Conservation (phyloP, 139 green algal species). For the Nannochloris sp. region DNA sequence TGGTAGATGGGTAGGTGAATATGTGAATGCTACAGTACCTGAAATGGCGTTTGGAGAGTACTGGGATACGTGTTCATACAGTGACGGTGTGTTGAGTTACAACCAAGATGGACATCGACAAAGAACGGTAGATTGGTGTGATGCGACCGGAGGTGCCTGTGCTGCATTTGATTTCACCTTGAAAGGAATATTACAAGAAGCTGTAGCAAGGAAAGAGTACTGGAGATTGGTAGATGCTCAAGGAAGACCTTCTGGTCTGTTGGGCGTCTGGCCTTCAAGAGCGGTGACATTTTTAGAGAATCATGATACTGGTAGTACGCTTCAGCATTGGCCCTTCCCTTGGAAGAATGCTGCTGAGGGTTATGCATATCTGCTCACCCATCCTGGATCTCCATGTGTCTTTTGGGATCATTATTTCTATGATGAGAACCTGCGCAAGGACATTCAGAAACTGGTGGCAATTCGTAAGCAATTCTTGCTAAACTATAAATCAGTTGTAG, state of each 20-base stretch:
- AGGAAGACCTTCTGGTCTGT: conserved; percentile 64
- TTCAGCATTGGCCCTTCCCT: conserved; percentile 78
- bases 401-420: conserved; percentile 71
- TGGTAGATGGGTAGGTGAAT: conserved; percentile 58
- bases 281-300: conserved; percentile 98
- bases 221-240: conserved; percentile 88
- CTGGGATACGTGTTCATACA: conserved; percentile 94
- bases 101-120: conserved; percentile 90
- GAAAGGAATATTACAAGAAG: conserved; percentile 91
- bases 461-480: conserved; percentile 60
- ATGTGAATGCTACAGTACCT: conserved; percentile 79
- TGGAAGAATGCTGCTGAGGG: conserved; percentile 46
- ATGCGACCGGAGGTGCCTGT: conserved; percentile 77
- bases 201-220: conserved; percentile 81
- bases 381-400: conserved; percentile 73
- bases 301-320: conserved; percentile 75
- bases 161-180: conserved; percentile 92
- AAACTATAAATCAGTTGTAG: conserved; percentile 46
- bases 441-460: conserved; percentile 60
- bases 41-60: conserved; percentile 89
- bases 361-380: conserved; percentile 94
- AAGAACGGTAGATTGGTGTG: conserved; percentile 88
- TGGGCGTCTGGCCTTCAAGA: conserved; percentile 88
- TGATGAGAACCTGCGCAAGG: conserved; percentile 8
- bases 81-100: conserved; percentile 92